Percentiles rank a stretch among this genome's conserved stretches.
These are phyloP conservation scores for Paraphoma chrysanthemicola DNA, from an alignment of 2,329 filamentous ascomycete species.

Conservation along the genomic window DNA sequence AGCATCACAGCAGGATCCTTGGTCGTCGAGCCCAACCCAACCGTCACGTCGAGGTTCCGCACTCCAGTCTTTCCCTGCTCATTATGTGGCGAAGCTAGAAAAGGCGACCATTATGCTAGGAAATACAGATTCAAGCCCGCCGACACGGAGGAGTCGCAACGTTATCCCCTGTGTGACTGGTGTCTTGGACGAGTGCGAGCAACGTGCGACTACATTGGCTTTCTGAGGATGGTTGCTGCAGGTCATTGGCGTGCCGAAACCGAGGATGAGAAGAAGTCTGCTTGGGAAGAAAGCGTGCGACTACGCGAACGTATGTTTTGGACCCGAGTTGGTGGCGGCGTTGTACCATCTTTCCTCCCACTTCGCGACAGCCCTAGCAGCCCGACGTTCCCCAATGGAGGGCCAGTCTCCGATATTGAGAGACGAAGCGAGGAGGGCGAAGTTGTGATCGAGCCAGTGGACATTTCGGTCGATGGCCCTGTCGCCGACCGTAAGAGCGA, in stretches of 20 bases:
- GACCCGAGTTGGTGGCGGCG: slow-evolving; percentile 89
- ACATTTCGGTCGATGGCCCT: slow-evolving; percentile 20
- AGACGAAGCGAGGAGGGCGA: slow-evolving; percentile 41
- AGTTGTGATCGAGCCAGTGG: slow-evolving; percentile 27
- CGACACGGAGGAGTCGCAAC: slow-evolving; percentile 84
- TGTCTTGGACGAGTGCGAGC: slow-evolving; percentile 84
- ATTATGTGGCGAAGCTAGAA: slow-evolving; percentile 84
- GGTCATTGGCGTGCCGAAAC: slow-evolving; percentile 88
- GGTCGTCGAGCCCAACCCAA: slow-evolving; percentile 78
- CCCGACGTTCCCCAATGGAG: slow-evolving; percentile 34
- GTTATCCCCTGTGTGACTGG: slow-evolving; percentile 88
- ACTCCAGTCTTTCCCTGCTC: slow-evolving; percentile 74
- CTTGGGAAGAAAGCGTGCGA: slow-evolving; percentile 93
- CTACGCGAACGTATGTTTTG: slow-evolving; percentile 97
- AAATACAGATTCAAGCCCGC: slow-evolving; percentile 89
- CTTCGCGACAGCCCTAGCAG: slow-evolving; percentile 42
- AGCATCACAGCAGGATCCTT: slow-evolving; percentile 85
- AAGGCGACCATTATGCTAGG: slow-evolving; percentile 73
- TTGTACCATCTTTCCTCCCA: slow-evolving; percentile 69
- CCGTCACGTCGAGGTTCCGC: slow-evolving; percentile 58
- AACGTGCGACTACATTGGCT: slow-evolving; percentile 91
- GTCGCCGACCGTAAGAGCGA: slow-evolving; percentile 28
- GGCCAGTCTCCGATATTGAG: slow-evolving; percentile 17
- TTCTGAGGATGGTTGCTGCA: slow-evolving; percentile 88
- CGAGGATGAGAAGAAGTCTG: slow-evolving; percentile 81